Evolutionary conservation across 1,139 yeast species (phyloP).

Genomic region (Sugiyamaella neomexicana): DNA sequence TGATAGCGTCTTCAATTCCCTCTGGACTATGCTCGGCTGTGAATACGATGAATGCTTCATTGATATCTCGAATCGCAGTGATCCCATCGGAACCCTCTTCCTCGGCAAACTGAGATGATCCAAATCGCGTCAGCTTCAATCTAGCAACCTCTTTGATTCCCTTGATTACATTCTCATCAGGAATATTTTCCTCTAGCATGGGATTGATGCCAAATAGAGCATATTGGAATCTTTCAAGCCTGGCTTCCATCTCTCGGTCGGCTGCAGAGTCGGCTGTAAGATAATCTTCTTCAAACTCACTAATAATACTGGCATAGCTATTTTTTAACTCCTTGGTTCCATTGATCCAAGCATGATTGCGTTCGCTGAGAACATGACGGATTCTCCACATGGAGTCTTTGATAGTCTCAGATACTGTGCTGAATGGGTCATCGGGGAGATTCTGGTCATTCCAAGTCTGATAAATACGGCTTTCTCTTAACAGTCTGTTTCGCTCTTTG

Average conservation of each 20-base stretch:
- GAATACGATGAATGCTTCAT: constrained; percentile 53
- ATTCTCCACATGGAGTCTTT: constrained; percentile 70
- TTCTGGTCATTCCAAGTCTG: constrained; percentile 44
- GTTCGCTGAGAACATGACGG: constrained; percentile 83
- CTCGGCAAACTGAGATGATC: constrained; percentile 22
- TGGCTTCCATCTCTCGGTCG: constrained; percentile 61
- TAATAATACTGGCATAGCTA: constrained; percentile 51
- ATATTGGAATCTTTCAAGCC: constrained; percentile 72
- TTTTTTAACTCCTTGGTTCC: constrained; percentile 52
- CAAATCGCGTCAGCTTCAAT: constrained; percentile 57
- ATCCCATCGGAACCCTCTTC: constrained; percentile 28
- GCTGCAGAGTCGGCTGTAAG: constrained; percentile 58
- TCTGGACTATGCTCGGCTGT: constrained; percentile 49
- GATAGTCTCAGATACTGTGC: constrained; percentile 46
- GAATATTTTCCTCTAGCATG: constrained; percentile 47
- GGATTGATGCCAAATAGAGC: constrained; percentile 79
- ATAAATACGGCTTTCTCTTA: constrained; percentile 65
- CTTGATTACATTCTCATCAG: constrained; percentile 63
- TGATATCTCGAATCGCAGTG: constrained; percentile 43
- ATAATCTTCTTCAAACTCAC: constrained; percentile 60
- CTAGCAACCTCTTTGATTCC: constrained; percentile 70
- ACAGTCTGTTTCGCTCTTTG: constrained; percentile 76
- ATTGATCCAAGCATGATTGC: constrained; percentile 70
- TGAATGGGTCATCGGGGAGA: constrained; percentile 44
- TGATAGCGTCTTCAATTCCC: constrained; percentile 53